phyloP scores from a whole-genome alignment of 805 yeast species.

The Vanderwaltozyma tropicalis region DNA sequence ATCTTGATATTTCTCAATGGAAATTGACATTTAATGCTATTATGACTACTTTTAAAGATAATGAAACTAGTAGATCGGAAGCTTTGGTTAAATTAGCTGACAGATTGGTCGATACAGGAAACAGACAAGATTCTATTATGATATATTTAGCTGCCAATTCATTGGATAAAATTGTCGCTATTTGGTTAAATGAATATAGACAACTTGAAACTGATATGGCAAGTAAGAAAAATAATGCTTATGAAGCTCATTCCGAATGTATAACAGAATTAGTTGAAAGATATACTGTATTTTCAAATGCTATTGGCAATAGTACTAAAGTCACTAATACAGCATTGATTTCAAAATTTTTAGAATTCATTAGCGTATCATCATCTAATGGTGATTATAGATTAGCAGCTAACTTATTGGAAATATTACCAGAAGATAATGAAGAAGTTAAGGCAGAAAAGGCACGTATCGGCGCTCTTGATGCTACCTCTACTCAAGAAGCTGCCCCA shows the following conservation, averaged over 20 bases:
- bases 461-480: too few relatives aligned
- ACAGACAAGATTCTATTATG: constrained; percentile 64
- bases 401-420: constrained; percentile 56
- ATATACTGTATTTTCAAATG: constrained; percentile 46
- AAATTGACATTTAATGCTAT: constrained; percentile 65
- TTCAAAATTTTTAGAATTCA: constrained; percentile 64
- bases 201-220: constrained; percentile 34
- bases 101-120: constrained; percentile 44
- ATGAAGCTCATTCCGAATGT: constrained; percentile 76
- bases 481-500: not conserved
- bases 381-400: constrained; percentile 79
- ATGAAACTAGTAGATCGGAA: constrained; percentile 38
- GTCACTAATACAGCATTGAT: constrained; percentile 27
- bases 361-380: constrained; percentile 63
- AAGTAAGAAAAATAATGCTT: constrained; percentile 40
- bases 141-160: constrained; percentile 79
- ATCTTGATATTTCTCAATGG: constrained; percentile 77
- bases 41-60: constrained; percentile 39
- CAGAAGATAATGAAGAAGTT: constrained; percentile 62
- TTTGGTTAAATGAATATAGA: constrained; percentile 76
- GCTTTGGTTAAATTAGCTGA: constrained; percentile 66
- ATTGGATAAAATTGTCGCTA: constrained; percentile 60
- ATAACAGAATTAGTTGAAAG: constrained; percentile 76
- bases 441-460: constrained; percentile 71
- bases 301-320: constrained; percentile 10